Percentiles rank a stretch among this genome's conserved stretches.
Conservation (phyloP, 768 basidiomycete genomes). For the Suillus brevipes region DNA sequence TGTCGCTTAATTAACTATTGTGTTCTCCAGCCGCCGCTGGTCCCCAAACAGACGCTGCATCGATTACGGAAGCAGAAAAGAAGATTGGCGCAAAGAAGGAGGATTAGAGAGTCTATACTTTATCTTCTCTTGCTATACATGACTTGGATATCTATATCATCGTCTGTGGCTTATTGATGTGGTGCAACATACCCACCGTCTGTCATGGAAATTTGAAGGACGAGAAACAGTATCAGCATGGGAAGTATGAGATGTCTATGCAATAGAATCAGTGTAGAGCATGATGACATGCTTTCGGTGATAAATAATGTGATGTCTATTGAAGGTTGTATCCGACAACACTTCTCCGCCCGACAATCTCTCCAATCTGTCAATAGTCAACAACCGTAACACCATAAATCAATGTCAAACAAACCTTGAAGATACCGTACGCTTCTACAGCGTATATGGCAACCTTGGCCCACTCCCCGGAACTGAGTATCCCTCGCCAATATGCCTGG, state of each 20-base stretch:
- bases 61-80: conserved; percentile 89
- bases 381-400: neutral
- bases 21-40: conserved; percentile 47
- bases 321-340: conserved; percentile 77
- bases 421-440: conserved; percentile 87
- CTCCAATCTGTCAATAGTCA: conserved; percentile 62
- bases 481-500: conserved; percentile 59
- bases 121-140: neutral
- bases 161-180: neutral
- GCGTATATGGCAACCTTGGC: conserved; percentile 71
- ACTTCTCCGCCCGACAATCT: conserved; percentile 81
- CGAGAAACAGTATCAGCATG: neutral
- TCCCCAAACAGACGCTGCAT: conserved; percentile 84
- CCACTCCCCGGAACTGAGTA: conserved; percentile 64
- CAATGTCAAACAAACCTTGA: conserved; percentile 55
- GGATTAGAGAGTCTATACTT: conserved; percentile 41
- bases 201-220: neutral
- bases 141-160: conserved; percentile 4
- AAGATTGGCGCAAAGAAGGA: conserved; percentile 80
- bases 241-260: neutral
- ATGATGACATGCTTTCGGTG: neutral
- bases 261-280: neutral
- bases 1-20: conserved; percentile 5
- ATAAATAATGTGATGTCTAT: conserved; percentile 31
- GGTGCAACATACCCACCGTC: neutral